Base-by-base conservation (phyloP, 1,284 basidiomycete genomes). In the Ganoderma sp. region DNA sequence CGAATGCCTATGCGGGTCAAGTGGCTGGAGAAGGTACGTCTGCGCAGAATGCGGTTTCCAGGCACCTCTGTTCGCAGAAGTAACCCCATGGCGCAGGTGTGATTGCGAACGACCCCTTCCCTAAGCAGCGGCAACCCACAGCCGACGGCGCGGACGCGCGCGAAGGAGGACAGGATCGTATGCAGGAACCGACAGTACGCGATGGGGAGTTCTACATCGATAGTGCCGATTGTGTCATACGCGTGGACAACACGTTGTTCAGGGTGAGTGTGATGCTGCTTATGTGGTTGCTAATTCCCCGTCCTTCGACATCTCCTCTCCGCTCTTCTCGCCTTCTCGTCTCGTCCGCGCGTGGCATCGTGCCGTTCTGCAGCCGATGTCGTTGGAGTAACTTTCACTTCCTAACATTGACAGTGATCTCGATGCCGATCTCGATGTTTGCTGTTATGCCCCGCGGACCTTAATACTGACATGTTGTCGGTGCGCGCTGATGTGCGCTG, bases 221-320 rank as follows among this genome's bases (percentile, higher is more conserved):
- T 41, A 81, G 84, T 74, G 85, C 83, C 64, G 85, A 85, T 69
- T 83, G 82, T 61, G 81, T 85, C 25, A 74, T 87, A 45, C 78
- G 80, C 69, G 84, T 85, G 61, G 84, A 84, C 74, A 77, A 80
- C 64, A 83, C 80, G 0, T 73, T 86, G 58, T 85, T 85, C 79
- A 84, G 81, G 80, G 85, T 85, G 71, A 69, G 73, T 58, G 45
- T 58, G 45, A 48, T 25, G 43, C 37, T 48, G 14, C 22, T 37
- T 25, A 34, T 32, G 32, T 32, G 3, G 32, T 22, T 50, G 14
- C 56, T 22, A 58, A n/a, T 22, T 39, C 10, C 19, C 37, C 56
- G 32, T 58, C 17, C 19, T 58, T 58, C 56, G 56, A n/a, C 32
- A 39, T 63, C 32, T 50, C 37, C 32, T 28, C 28, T 42, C 39